Evolutionary conservation across 1,284 basidiomycete species (phyloP), one percentile per base, ranked within the genome.

Genomic region (Leccinum fallax): DNA sequence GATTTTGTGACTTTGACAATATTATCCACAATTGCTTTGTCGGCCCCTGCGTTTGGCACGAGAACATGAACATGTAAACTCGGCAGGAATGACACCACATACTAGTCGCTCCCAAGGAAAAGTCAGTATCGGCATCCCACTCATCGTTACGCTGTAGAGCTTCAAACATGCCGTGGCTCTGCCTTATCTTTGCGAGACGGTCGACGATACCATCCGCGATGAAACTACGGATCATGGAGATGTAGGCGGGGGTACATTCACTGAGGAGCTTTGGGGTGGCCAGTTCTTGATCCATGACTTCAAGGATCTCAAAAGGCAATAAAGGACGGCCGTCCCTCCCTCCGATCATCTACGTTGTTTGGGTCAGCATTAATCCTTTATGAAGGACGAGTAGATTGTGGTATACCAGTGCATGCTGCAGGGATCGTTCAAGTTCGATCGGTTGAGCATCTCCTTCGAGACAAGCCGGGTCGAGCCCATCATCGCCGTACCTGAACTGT

Each of bases 401-500:
- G 61, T 40, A 8, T 71, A 95, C 95, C 71, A 86, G 80, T 55
- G 95, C 91, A 78, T 98, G 96, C 53, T 80, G 87, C 91, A 97
- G 95, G 32, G 93, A 89, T 59, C 97, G 85, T 49, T 87, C 83
- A 65, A 95, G 92, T 67, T 97, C 95, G 63, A 99, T 87, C 0
- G 97, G 97, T 64, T 92, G 91, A 15, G 94, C 92, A 69, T 98
- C 94, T 56, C 95, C 96, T 75, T 98, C 97, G 36, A 95, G 82
- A 72, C 95, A 97, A 43, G 95, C 96, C 1, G 97, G 97, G 76
- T 99, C 97, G 49, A 99, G 82, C 57, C 95, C 97, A 75, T 99
- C 97, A 71, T 98, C 96, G 53, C 97, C 97, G 71, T 98, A 99
- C 53, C 87, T 84, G 79, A 99, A 99, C 72, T 99, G 97, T 3